phyloP scores from a whole-genome alignment of 345 rosid genomes.

The Erucastrum elatum region DNA sequence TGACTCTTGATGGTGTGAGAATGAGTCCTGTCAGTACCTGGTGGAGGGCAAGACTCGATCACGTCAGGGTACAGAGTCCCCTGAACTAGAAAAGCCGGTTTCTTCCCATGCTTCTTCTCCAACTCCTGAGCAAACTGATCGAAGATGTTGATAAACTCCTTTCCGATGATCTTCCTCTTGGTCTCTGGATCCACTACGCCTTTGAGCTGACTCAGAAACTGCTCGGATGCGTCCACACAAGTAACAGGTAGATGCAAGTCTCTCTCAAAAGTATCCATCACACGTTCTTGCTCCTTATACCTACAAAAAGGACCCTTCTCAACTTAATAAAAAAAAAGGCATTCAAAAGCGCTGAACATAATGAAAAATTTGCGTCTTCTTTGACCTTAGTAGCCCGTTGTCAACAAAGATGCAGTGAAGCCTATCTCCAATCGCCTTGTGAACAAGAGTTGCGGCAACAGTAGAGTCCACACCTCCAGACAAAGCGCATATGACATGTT shows the following conservation, averaged over 20 bases:
- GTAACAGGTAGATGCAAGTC: slow-evolving; percentile 91
- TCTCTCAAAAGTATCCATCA: slow-evolving; percentile 80
- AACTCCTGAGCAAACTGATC: slow-evolving; percentile 76
- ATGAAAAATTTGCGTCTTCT: neutral
- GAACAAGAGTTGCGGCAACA: slow-evolving; percentile 97
- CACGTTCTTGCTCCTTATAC: slow-evolving; percentile 92
- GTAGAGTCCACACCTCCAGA: slow-evolving; percentile 99
- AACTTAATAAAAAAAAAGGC: too few species aligned
- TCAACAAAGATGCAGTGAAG: slow-evolving; percentile 97
- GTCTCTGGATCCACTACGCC: slow-evolving; percentile 90
- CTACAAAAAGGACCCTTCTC: too few species aligned
- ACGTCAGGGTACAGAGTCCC: slow-evolving; percentile 97
- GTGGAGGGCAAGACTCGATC: slow-evolving; percentile 99
- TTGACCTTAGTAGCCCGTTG: slow-evolving; percentile 86
- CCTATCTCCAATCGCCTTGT: slow-evolving; percentile 90
- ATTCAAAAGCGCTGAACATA: too few species aligned
- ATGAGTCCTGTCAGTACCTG: slow-evolving; percentile 84
- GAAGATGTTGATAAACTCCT: slow-evolving; percentile 78
- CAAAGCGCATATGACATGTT: slow-evolving; percentile 90
- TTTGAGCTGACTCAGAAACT: slow-evolving; percentile 79
- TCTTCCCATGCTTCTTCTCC: slow-evolving; percentile 76
- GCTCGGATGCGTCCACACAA: slow-evolving; percentile 77
- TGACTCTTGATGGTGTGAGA: slow-evolving; percentile 99
- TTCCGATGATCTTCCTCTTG: slow-evolving; percentile 93
- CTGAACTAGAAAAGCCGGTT: slow-evolving; percentile 83